Conservation (phyloP, 495 filamentous ascomycete species). For the Coniosporium apollinis region DNA sequence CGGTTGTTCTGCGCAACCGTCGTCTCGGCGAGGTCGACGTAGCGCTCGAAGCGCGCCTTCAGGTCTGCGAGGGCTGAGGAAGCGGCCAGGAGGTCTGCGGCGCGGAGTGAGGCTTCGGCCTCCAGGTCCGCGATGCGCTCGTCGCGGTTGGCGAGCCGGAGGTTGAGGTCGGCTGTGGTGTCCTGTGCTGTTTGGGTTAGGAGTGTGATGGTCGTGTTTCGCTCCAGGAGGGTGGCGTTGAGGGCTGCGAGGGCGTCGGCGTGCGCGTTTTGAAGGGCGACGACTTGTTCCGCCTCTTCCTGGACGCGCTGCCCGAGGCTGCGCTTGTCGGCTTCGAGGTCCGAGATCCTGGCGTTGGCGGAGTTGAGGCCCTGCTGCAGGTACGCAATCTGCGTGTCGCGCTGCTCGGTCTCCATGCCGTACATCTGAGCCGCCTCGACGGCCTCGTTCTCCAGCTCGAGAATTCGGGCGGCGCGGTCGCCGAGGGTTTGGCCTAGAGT, state of each 20-base stretch:
- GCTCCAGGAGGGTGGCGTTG: constrained; percentile 1
- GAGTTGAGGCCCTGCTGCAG: not conserved
- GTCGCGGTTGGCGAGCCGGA: not conserved
- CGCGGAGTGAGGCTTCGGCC: constrained; percentile 1
- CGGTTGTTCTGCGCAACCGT: constrained; percentile 11
- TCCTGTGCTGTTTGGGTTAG: not conserved
- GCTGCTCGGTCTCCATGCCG: not conserved
- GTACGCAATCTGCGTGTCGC: not conserved
- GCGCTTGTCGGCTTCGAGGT: constrained; percentile 2
- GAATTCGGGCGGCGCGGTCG: not conserved
- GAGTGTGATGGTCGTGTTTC: no score
- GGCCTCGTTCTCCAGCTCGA: not conserved
- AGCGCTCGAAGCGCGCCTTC: constrained; percentile 7
- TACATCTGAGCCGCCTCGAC: not conserved
- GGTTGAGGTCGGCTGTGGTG: not conserved
- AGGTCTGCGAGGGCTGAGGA: constrained; percentile 3
- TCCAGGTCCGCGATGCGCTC: constrained; percentile 6
- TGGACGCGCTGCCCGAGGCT: constrained; percentile 11
- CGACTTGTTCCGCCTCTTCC: constrained; percentile 7
- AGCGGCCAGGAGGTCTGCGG: constrained; percentile 1
- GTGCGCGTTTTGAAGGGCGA: constrained; percentile 6
- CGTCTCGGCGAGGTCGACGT: constrained; percentile 8
- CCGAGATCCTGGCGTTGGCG: not conserved
- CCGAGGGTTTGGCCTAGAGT: not conserved
- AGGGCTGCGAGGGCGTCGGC: constrained; percentile 8